Percentiles rank a stretch among this genome's conserved stretches.
Conservation (phyloP, 1,284 basidiomycete genomes). For the Tetrapyrgos nigripes region DNA sequence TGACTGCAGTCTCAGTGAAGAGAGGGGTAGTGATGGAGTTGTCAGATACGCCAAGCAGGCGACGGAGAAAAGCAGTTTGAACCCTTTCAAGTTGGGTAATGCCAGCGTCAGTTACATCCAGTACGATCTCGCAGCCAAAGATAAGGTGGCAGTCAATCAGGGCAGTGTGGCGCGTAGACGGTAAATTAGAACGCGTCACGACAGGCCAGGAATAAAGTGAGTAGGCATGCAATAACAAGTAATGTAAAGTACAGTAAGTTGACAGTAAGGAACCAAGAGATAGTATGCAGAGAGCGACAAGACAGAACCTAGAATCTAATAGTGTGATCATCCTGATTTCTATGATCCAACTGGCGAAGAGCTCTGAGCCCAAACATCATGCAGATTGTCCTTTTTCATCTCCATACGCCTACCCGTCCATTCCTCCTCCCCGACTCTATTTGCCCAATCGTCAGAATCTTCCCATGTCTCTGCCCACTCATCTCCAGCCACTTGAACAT, state of each 20-base stretch:
- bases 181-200: too few relatives aligned
- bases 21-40: slow-evolving; percentile 19
- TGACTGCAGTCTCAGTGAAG: slow-evolving; percentile 31
- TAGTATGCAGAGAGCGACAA: too few relatives aligned
- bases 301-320: too few relatives aligned
- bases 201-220: too few relatives aligned
- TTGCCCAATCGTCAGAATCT: slow-evolving; percentile 4
- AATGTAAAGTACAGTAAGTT: too few relatives aligned
- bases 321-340: background rate
- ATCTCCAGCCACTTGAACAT: background rate
- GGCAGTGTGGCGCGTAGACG: too few relatives aligned
- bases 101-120: too few relatives aligned
- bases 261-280: too few relatives aligned
- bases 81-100: slow-evolving; percentile 25
- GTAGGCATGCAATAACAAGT: too few relatives aligned
- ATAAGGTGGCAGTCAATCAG: too few relatives aligned
- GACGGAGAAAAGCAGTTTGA: slow-evolving; percentile 25
- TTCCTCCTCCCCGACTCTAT: slow-evolving; percentile 1
- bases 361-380: background rate
- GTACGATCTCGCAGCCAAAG: too few relatives aligned
- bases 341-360: background rate
- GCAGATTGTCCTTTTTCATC: background rate
- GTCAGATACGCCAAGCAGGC: slow-evolving; percentile 24
- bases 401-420: slow-evolving; percentile 1
- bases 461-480: slow-evolving; percentile 11